Percentiles rank a stretch among this genome's conserved stretches.
These are phyloP conservation scores for Chrysopogon serrulatus DNA, from an alignment of 176 grass and related monocot genomes.

Conservation along the genomic window DNA sequence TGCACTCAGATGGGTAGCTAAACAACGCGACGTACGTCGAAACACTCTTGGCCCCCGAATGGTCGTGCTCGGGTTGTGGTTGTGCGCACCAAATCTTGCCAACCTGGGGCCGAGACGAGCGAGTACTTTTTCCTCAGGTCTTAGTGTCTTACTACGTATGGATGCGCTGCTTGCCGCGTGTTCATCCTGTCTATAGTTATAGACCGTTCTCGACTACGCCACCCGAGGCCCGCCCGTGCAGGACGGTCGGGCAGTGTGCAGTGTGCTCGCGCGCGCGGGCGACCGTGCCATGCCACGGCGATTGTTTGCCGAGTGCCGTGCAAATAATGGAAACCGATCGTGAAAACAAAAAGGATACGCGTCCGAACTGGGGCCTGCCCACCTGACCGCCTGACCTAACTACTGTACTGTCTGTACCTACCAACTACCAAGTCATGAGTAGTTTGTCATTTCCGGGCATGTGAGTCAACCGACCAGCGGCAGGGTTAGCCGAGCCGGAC, in stretches of 20 bases:
- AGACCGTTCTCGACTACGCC: too few relatives aligned
- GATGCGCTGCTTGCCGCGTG: background rate
- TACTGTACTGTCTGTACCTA: background rate
- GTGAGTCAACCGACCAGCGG: background rate
- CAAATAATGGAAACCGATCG: background rate
- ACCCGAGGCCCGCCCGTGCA: too few relatives aligned
- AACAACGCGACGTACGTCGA: background rate
- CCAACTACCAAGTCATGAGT: background rate
- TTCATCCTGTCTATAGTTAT: too few relatives aligned
- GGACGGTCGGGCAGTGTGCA: too few relatives aligned
- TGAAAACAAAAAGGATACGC: too few relatives aligned
- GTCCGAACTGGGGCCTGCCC: background rate
- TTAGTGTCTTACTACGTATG: too few relatives aligned
- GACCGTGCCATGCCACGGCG: background rate
- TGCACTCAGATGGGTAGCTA: background rate
- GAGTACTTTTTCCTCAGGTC: background rate
- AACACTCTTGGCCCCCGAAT: background rate
- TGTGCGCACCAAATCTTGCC: background rate
- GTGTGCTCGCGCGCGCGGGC: background rate
- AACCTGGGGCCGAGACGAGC: background rate
- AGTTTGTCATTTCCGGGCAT: conserved; percentile 1
- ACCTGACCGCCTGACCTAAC: background rate
- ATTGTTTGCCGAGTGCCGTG: background rate
- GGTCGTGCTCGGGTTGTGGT: background rate
- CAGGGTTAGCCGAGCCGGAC: background rate